These are phyloP conservation scores for Coemansia sp. DNA, from an alignment of 192 early-diverging fungal genomes.

Conservation along the genomic window DNA sequence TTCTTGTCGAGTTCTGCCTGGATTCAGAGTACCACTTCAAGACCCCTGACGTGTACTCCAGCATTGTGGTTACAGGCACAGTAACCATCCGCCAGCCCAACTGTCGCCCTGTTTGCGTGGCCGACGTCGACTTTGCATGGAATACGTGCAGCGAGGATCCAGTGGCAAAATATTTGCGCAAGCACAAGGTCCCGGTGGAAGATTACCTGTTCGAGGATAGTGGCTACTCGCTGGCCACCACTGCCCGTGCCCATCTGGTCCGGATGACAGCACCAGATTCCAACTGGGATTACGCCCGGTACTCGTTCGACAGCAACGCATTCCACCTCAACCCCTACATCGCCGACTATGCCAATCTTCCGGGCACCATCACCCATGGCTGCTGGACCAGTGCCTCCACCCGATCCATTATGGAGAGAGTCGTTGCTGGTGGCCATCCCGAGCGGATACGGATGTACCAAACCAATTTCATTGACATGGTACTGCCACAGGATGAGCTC, in stretches of 20 bases:
- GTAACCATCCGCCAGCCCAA: constrained; percentile 50
- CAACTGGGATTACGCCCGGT: constrained; percentile 75
- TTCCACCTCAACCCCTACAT: constrained; percentile 93
- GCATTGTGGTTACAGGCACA: constrained; percentile 62
- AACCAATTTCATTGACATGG: constrained; percentile 85
- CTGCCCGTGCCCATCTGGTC: not conserved
- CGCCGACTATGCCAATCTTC: constrained; percentile 77
- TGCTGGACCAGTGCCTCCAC: constrained; percentile 92
- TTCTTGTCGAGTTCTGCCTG: constrained; percentile 70
- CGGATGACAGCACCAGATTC: constrained; percentile 53
- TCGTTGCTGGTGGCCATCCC: constrained; percentile 82
- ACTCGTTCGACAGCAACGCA: constrained; percentile 82
- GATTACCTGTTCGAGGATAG: constrained; percentile 69
- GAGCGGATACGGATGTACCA: constrained; percentile 73
- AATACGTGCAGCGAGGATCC: constrained; percentile 69
- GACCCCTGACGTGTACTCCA: constrained; percentile 54
- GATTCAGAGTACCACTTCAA: constrained; percentile 62
- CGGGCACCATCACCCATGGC: constrained; percentile 88
- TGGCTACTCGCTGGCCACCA: constrained; percentile 50
- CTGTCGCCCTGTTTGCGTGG: constrained; percentile 65
- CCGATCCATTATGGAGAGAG: constrained; percentile 82
- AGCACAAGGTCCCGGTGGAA: constrained; percentile 61
- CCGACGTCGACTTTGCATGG: constrained; percentile 65
- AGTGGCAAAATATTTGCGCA: constrained; percentile 76
- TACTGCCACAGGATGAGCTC: constrained; percentile 78